Evolutionary conservation across 495 filamentous ascomycete genomes (phyloP), one percentile per base, ranked within the genome.

Genomic region (Melanomma pulvis-pyrius): DNA sequence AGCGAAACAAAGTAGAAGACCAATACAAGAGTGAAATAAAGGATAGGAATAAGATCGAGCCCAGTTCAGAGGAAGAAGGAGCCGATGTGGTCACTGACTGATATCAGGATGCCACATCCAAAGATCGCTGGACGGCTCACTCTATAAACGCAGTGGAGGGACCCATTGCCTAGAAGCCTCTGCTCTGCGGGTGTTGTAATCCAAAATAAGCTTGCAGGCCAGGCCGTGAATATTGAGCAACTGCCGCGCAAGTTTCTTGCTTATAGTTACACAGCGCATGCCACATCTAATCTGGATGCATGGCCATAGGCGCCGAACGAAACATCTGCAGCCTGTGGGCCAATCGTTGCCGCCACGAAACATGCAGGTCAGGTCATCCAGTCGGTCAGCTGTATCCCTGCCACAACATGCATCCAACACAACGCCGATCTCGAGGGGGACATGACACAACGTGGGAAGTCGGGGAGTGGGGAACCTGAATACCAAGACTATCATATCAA

Each of bases 311-410:
- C 65, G 65, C 65, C 59, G 50, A 68, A 26, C 4, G 65, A 68
- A 68, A 68, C 65, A 68, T 63, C 65, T 68, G 65, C 65, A 68
- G 21, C 50, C 50, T 59, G 59, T 59, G 41, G 53, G 65, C 65
- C 65, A 68, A 68, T 68, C 65, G 59, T 68, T 50, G 52, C 39
- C 65, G 65, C 65, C 59, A 59, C 52, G 26, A 68, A 68, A 68
- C 65, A 62, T 63, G 39, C 52, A 30, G 21, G 21, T 0, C 44
- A 5, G 3, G 51, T 56, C 26, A 46, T 15, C 65, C 65, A 58
- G 25, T 61, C 59, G 36, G 65, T 68, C 65, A 68, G 65, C 46
- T 30, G 4, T 22, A 67, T 8, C 30, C 39, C 49, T 57, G 52
- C 15, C 7, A n/a, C n/a, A 0, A 24, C 26, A 32, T 29, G 5